phyloP scores from a whole-genome alignment of 2,329 filamentous ascomycete species.

The Fusarium nematophilum region DNA sequence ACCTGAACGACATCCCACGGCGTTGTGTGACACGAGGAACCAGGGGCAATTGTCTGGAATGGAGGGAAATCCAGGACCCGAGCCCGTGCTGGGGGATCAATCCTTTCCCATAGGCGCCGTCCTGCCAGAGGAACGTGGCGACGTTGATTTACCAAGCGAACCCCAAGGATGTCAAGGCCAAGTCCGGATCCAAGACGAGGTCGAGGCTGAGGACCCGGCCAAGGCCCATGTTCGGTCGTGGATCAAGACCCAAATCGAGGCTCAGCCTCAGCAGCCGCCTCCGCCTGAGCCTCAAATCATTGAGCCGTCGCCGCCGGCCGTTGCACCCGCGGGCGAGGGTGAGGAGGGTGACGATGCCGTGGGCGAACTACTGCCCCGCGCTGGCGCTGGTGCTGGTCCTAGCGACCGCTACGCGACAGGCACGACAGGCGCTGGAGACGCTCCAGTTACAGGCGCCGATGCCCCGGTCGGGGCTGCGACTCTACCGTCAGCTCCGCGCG shows the following conservation, averaged over 20 bases:
- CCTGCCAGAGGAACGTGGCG: constrained; percentile 1
- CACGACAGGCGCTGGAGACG: constrained; percentile 2
- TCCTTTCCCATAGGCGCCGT: constrained; percentile 1
- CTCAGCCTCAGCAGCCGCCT: constrained; percentile 23
- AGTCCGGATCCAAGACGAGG: constrained; percentile 12
- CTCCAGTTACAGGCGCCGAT: neutral
- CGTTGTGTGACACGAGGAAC: constrained; percentile 20
- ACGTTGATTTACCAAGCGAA: constrained; percentile 12
- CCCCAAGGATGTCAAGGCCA: constrained; percentile 15
- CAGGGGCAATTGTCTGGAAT: constrained; percentile 34
- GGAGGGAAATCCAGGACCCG: constrained; percentile 41
- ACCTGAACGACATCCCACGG: neutral
- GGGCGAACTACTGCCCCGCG: constrained; percentile 32
- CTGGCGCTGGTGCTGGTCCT: constrained; percentile 16
- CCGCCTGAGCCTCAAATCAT: constrained; percentile 18
- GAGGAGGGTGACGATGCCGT: constrained; percentile 28
- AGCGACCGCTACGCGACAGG: constrained; percentile 14
- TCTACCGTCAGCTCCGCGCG: constrained; percentile 32
- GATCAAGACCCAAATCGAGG: constrained; percentile 31
- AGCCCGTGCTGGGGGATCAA: constrained; percentile 21
- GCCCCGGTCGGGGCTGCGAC: neutral
- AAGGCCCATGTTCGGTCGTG: constrained; percentile 33
- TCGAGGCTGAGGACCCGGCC: constrained; percentile 11
- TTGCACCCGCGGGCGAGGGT: neutral
- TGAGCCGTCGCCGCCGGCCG: neutral